These are phyloP conservation scores for Cicer pinnatifidum DNA, from an alignment of 306 rosid species.

Conservation along the genomic window DNA sequence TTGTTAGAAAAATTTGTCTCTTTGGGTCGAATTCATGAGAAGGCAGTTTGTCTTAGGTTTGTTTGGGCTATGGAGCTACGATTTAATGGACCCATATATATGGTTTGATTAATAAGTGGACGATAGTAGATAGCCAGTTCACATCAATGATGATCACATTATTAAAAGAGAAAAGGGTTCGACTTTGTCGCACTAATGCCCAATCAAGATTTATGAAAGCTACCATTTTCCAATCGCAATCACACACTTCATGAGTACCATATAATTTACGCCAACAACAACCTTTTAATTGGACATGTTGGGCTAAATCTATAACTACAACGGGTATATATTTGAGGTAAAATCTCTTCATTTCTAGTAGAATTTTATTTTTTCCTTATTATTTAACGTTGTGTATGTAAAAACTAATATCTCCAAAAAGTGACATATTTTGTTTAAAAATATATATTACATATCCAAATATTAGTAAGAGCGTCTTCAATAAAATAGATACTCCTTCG, in stretches of 20 bases:
- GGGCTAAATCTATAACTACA: background rate
- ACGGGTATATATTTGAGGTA: too few species aligned
- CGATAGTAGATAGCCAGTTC: constrained; percentile 13
- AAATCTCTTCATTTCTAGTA: too few species aligned
- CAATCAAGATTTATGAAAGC: background rate
- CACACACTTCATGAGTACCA: background rate
- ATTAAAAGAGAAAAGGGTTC: background rate
- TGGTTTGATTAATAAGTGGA: background rate
- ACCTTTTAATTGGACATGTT: constrained; percentile 27
- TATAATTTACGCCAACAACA: constrained; percentile 1
- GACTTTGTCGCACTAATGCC: background rate
- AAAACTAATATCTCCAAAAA: too few species aligned
- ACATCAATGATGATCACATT: constrained; percentile 11
- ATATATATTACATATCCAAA: too few species aligned
- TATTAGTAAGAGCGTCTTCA: too few species aligned
- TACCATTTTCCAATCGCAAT: background rate
- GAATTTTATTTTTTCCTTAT: too few species aligned
- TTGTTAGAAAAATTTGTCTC: too few species aligned
- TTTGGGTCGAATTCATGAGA: background rate
- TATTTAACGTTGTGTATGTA: too few species aligned
- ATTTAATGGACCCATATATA: constrained; percentile 32
- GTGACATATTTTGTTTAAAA: too few species aligned
- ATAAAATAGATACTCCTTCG: background rate
- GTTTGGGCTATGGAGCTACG: constrained; percentile 10
- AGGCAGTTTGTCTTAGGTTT: background rate